Base-by-base conservation (phyloP, 768 basidiomycete genomes). In the Leccinum longicurvipes region DNA sequence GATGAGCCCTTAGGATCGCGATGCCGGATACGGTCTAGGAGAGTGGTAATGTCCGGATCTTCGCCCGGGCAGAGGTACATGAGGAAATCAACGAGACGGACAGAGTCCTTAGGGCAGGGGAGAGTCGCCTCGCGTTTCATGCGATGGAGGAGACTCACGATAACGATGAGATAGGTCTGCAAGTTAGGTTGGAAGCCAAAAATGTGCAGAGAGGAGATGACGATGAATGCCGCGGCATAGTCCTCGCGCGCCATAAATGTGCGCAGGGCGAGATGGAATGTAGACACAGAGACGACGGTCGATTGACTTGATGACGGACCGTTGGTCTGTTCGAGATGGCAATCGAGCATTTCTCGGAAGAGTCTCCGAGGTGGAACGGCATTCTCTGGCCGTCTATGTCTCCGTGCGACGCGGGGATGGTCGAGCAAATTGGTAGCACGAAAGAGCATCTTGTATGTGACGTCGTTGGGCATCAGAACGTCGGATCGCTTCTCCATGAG, bases 361-460 rank as follows among this genome's bases (percentile, higher is more conserved):
- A 84, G 70, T 7, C 60, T 60, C 14, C 81, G 77, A 4, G 78
- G 75, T 9, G 69, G 61, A 4, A 75, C 52, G 19, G 69, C 61
- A 50, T 69, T 60, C 23, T 50, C 54, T 7, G 66, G 56, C 6
- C 47, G 60, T 34, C 54, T 60, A 25, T 56, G 54, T 49, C 64
- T 62, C 17, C 73, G 72, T 0, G 58, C 60, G 49, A 69, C 19
- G 55, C 56, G 65, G 23, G 56, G 54, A 6, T 57, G 53, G 28
- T 46, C 60, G 54, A 47, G 63, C 55, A 51, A 63, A 48, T 39
- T 55, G 4, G 56, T 57, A 7, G 72, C 67, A 25, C 67, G 70
- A 59, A 82, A 80, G 21, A 83, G 63, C 55, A 66, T 66, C 17
- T 70, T 75, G 69, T 76, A 83, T 0, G 80, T 82, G 55, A 67